These are phyloP conservation scores for Antitrichia curtipendula DNA, from an alignment of 225 moss, liverwort and hornwort genomes.

Conservation along the genomic window DNA sequence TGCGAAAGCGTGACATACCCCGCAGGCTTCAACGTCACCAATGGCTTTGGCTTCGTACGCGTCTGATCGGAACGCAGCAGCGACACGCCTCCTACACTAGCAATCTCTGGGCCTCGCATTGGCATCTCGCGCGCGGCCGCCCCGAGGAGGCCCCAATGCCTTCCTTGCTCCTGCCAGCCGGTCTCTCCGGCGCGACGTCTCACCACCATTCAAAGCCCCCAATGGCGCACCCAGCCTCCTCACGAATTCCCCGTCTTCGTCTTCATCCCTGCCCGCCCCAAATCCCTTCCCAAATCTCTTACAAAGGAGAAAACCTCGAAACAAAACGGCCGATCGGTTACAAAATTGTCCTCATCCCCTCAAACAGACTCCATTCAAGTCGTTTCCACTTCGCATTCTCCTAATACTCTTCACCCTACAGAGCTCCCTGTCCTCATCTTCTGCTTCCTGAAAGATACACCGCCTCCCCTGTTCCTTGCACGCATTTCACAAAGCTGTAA, in stretches of 20 bases:
- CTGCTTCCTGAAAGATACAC: not conserved
- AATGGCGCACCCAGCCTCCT: not conserved
- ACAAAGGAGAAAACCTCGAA: not conserved
- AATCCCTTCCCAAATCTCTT: not conserved
- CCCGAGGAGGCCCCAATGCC: not conserved
- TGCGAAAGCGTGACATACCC: not conserved
- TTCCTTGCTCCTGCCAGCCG: not conserved
- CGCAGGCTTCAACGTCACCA: not conserved
- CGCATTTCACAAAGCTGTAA: not conserved
- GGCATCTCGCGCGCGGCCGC: not conserved
- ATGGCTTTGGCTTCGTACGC: not conserved
- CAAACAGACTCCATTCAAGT: not conserved
- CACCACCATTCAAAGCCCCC: not conserved
- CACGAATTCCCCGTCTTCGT: not conserved
- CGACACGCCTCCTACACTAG: not conserved
- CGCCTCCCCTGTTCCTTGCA: no score
- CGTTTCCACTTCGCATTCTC: not conserved
- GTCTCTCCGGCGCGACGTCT: not conserved
- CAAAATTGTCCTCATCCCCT: not conserved
- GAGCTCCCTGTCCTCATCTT: not conserved
- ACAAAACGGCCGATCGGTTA: not conserved
- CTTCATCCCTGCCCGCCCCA: not conserved
- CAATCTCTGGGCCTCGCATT: not conserved
- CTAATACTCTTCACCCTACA: not conserved
- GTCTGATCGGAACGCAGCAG: not conserved